Evolutionary conservation across 352 stramenopile genomes (phyloP), one percentile per base, ranked within the genome.

Genomic region (Thalassiosira ordinaria): DNA sequence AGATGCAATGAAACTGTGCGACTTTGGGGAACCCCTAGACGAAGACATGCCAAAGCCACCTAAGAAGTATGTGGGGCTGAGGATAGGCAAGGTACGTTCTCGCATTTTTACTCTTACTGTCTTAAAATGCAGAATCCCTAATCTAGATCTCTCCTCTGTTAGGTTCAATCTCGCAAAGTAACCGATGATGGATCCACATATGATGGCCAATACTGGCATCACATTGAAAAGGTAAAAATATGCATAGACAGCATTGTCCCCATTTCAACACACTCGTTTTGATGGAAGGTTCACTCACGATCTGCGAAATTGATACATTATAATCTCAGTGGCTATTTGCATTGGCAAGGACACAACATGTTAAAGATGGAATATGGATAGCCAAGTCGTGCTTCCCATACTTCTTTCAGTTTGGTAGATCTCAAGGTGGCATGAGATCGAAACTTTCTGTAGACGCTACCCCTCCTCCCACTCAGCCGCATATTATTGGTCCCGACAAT

Each of bases 401-500:
- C 37, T 73, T 73, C 37, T 63, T 64, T 47, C 3, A 29, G 26
- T 27, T 26, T 29, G 1, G 26, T 31, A 31, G 27, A 9, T 13
- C 16, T 46, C 13, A 11, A 18, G 64, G 64, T 26, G 64, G 64
- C 8, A 64, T 73, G 22, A 24, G 47, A 55, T 73, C 47, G 64
- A 73, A 73, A 61, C 64, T 73, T n/a, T 73, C 64, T 35, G 47
- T 73, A n/a, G 49, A 73, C 55, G 22, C 24, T 9, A 62, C 14
- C 14, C 26, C 64, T 27, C 64, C 64, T 24, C n/a, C 29, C 3
- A 29, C 33, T 39, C 52, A 64, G 20, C 47, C 24, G 24, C 22
- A 9, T 29, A 29, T 27, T 31, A 18, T 33, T 33, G 64, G 64
- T 41, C 44, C 64, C 0, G 64, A 60, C 33, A 49, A 73, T 41